Conservation (phyloP, 352 stramenopile genomes). For the Stramenopiles sp. region DNA sequence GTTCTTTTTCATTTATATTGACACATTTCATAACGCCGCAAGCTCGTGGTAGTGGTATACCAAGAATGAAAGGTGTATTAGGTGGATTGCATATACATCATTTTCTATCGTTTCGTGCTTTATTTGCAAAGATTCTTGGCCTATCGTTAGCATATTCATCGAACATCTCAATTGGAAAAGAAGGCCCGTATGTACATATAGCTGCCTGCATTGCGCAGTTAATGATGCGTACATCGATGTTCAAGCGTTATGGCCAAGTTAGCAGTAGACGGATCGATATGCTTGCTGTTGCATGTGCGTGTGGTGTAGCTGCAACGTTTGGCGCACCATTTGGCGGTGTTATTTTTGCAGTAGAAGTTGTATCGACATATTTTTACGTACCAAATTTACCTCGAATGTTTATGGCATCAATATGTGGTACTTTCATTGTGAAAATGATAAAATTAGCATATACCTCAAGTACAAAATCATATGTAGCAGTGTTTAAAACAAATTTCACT, state of each 20-base stretch:
- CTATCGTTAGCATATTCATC: conserved; percentile 75
- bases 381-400: conserved; percentile 67
- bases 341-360: conserved; percentile 80
- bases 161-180: conserved; percentile 84
- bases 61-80: conserved; percentile 49
- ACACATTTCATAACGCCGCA: no score
- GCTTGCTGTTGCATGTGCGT: conserved; percentile 62
- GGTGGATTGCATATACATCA: conserved; percentile 39
- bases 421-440: conserved; percentile 55
- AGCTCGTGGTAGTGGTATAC: conserved; percentile 44
- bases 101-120: conserved; percentile 35
- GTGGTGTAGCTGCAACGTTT: conserved; percentile 72
- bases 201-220: conserved; percentile 64
- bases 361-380: conserved; percentile 51
- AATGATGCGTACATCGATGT: conserved; percentile 49
- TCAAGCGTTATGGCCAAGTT: conserved; percentile 34
- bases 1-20: no score
- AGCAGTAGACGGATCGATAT: conserved; percentile 54
- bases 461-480: no score
- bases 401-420: conserved; percentile 54
- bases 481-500: no score
- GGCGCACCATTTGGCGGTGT: conserved; percentile 74
- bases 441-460: conserved; percentile 31
- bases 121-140: conserved; percentile 60
- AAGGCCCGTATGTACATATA: conserved; percentile 95